phyloP scores from a whole-genome alignment of 2,329 filamentous ascomycete species.

The Shiraia sp. region DNA sequence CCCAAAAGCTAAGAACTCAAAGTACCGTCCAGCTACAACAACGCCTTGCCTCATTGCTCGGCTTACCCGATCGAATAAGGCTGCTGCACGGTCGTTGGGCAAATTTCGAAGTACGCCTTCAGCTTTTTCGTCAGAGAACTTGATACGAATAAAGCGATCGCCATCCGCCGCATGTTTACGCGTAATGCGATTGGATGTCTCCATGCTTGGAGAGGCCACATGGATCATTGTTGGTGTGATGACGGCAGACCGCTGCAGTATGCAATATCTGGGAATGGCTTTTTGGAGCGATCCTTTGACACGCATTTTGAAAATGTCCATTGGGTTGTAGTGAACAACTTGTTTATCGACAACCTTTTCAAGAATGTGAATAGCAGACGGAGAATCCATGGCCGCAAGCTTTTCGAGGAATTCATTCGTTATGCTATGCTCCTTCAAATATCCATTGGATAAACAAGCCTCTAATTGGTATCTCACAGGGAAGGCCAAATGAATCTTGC shows the following conservation, averaged over 20 bases:
- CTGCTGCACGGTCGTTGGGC: slow-evolving; percentile 46
- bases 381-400: slow-evolving; percentile 57
- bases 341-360: slow-evolving; percentile 73
- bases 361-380: slow-evolving; percentile 67
- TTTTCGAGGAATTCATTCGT: slow-evolving; percentile 66
- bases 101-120: slow-evolving; percentile 45
- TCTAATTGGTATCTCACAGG: slow-evolving; percentile 87
- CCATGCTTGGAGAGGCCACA: slow-evolving; percentile 75
- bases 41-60: slow-evolving; percentile 78
- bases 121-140: slow-evolving; percentile 81
- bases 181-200: slow-evolving; percentile 86
- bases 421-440: slow-evolving; percentile 77
- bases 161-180: slow-evolving; percentile 69
- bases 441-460: slow-evolving; percentile 81
- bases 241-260: slow-evolving; percentile 73
- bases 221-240: slow-evolving; percentile 85
- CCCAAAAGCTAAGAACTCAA: slow-evolving; percentile 89
- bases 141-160: slow-evolving; percentile 85
- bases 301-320: slow-evolving; percentile 67
- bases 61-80: slow-evolving; percentile 74
- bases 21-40: slow-evolving; percentile 76
- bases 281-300: slow-evolving; percentile 23
- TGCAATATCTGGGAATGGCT: slow-evolving; percentile 71
- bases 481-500: slow-evolving; percentile 53
- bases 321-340: slow-evolving; percentile 67